Percentiles rank a stretch among this genome's conserved stretches.
Conservation (phyloP, 2,329 filamentous ascomycete species). For the Curvularia hawaiiensis region DNA sequence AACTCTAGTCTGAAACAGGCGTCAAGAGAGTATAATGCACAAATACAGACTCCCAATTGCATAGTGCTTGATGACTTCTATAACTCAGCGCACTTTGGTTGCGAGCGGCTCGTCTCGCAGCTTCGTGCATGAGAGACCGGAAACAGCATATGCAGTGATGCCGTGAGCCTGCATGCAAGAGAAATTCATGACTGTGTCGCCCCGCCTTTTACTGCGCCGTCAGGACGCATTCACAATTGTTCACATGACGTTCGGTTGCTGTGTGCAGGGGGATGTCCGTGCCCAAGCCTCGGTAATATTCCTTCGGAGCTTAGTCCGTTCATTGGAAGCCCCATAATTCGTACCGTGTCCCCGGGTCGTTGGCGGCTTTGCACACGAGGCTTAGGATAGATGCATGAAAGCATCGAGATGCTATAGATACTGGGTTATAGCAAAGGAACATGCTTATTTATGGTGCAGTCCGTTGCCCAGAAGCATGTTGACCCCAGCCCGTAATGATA, state of each 20-base stretch:
- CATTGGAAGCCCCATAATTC: slow-evolving; percentile 15
- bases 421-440: not conserved
- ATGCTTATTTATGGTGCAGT: not conserved
- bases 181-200: slow-evolving; percentile 2
- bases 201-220: slow-evolving; percentile 8
- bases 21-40: not conserved
- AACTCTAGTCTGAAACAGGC: not conserved
- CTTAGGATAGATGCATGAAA: not conserved
- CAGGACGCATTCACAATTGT: slow-evolving; percentile 4
- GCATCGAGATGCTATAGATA: not conserved
- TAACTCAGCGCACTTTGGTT: not conserved
- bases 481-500: not conserved
- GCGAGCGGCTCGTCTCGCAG: not conserved
- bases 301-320: slow-evolving; percentile 20
- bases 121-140: not conserved
- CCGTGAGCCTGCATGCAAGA: not conserved
- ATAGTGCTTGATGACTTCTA: not conserved
- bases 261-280: slow-evolving; percentile 2
- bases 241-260: slow-evolving; percentile 18
- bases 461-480: not conserved
- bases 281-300: slow-evolving; percentile 24
- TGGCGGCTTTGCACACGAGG: slow-evolving; percentile 9
- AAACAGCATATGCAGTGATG: not conserved
- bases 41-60: not conserved
- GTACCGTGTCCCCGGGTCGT: slow-evolving; percentile 21